Base-by-base conservation (phyloP, 148 eudicot genomes). In the Bassia scoparia region DNA sequence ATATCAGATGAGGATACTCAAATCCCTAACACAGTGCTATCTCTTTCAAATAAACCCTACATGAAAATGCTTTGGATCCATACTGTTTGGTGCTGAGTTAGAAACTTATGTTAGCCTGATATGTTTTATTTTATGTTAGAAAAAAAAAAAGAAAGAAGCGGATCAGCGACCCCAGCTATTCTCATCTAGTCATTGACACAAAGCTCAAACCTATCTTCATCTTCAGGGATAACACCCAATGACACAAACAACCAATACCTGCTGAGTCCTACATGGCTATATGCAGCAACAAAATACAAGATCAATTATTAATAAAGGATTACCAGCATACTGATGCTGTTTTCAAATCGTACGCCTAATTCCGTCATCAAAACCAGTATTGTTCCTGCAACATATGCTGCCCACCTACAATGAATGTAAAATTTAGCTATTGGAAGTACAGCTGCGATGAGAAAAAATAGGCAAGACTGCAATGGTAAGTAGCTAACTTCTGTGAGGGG, bases 281-380 rank as follows among this genome's bases (percentile, higher is more conserved):
- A 35, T n/a, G 61, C 69, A 65, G 50, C 30, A 66, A 43, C 34
- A 43, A 66, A 43, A 16, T 66, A 4, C 30, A 65, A 66, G 24
- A 65, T 65, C 49, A 65, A n/a, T 65, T 15, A 38, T 15, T 37
- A 26, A 5, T 52, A 54, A 60, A 74, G 26, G 31, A 68, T 21
- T 89, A 95, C 98, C 97, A 95, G 92, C 88, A 95, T 81, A 84
- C 97, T 91, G 74, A 95, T 91, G 79, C 98, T 89, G 71, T 86
- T 85, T 74, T 88, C 86, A 67, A 95, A 95, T 78, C 82, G 88
- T 76, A 91, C 79, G 48, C 96, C 93, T 69, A 91, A 76, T 79
- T 95, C 98, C 74, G 89, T 89, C 98, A 95, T 95, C 76, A 95
- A 72, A 84, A 91, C 98, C 71, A 95, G 89, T 84, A 95, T 85